Percentiles rank a stretch among this genome's conserved stretches.
Conservation (phyloP, 2,329 filamentous ascomycete species). For the Cercospora sp. region DNA sequence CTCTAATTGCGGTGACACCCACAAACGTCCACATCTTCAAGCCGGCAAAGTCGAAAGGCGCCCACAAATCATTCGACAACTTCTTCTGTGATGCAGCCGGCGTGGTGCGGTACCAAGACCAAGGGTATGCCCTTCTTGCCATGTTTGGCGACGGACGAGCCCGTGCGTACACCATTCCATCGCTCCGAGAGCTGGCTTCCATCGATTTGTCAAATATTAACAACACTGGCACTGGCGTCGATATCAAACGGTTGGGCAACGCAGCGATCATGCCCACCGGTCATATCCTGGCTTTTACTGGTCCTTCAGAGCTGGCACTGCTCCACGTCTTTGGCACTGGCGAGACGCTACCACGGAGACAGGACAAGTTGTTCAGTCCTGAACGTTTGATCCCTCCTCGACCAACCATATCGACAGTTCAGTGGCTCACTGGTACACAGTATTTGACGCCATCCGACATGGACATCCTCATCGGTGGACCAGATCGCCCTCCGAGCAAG, state of each 20-base stretch:
- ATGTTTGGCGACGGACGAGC: slow-evolving; percentile 80
- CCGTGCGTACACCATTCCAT: slow-evolving; percentile 83
- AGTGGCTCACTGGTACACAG: slow-evolving; percentile 96
- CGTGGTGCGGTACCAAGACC: slow-evolving; percentile 69
- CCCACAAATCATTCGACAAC: slow-evolving; percentile 84
- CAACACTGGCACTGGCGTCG: slow-evolving; percentile 50
- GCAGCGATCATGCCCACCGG: slow-evolving; percentile 74
- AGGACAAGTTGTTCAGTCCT: slow-evolving; percentile 79
- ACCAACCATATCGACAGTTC: slow-evolving; percentile 90
- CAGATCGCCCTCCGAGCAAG: slow-evolving; percentile 83
- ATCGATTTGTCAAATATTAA: slow-evolving; percentile 60
- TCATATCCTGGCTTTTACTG: slow-evolving; percentile 83
- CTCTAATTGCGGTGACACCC: slow-evolving; percentile 72
- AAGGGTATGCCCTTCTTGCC: slow-evolving; percentile 76
- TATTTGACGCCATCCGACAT: slow-evolving; percentile 84
- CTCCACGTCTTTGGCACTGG: slow-evolving; percentile 84
- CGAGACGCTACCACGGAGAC: slow-evolving; percentile 53
- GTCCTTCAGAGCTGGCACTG: slow-evolving; percentile 79
- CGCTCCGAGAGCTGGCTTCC: slow-evolving; percentile 77
- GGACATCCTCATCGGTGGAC: slow-evolving; percentile 85
- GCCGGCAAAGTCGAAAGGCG: slow-evolving; percentile 82
- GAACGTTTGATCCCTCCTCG: slow-evolving; percentile 71
- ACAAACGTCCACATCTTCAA: slow-evolving; percentile 83
- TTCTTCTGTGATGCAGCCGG: slow-evolving; percentile 77
- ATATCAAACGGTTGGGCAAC: slow-evolving; percentile 69